A percentile compares a stretch with the other conserved stretches of the same genome.
Conservation (phyloP, 108 stramenopile genomes). For the Discostella pseudostelligera region DNA sequence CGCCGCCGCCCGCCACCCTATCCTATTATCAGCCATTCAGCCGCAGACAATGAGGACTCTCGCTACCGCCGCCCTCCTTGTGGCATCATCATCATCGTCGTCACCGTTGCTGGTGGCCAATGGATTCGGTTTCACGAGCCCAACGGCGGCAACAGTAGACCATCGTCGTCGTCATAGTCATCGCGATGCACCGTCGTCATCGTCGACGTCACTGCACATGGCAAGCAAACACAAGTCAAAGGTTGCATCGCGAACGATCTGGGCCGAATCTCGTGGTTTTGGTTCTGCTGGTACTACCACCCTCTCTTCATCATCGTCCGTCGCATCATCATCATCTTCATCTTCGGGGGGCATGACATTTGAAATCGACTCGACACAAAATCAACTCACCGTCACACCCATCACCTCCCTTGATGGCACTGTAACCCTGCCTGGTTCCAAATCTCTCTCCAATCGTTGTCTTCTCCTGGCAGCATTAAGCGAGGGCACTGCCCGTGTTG, state of each 20-base stretch:
- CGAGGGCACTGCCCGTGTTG: constrained; percentile 66
- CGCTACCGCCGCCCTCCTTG: constrained; percentile 4
- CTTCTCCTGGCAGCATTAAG: constrained; percentile 76
- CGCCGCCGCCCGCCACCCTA: too few relatives aligned
- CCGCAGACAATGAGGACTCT: constrained; percentile 2
- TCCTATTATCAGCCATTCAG: too few relatives aligned
- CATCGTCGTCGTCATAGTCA: background rate
- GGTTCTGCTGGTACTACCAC: background rate
- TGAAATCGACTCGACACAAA: constrained; percentile 25
- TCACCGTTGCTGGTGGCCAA: background rate
- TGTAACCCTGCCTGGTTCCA: constrained; percentile 92
- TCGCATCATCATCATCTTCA: background rate
- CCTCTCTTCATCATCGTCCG: constrained; percentile 6
- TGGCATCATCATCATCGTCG: background rate
- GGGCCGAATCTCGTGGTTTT: constrained; percentile 51
- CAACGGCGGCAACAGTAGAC: background rate
- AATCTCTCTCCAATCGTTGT: constrained; percentile 92
- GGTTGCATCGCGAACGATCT: constrained; percentile 48
- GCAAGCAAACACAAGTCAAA: constrained; percentile 46
- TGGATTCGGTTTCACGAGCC: background rate
- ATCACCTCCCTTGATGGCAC: constrained; percentile 81
- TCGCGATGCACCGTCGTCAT: background rate
- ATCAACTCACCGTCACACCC: constrained; percentile 73
- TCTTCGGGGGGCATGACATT: constrained; percentile 32
- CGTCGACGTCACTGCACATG: constrained; percentile 8